A percentile compares a stretch with the other conserved stretches of the same genome.
These are phyloP conservation scores for Euphorbia lathyris DNA, from an alignment of 345 rosid species.

Conservation along the genomic window DNA sequence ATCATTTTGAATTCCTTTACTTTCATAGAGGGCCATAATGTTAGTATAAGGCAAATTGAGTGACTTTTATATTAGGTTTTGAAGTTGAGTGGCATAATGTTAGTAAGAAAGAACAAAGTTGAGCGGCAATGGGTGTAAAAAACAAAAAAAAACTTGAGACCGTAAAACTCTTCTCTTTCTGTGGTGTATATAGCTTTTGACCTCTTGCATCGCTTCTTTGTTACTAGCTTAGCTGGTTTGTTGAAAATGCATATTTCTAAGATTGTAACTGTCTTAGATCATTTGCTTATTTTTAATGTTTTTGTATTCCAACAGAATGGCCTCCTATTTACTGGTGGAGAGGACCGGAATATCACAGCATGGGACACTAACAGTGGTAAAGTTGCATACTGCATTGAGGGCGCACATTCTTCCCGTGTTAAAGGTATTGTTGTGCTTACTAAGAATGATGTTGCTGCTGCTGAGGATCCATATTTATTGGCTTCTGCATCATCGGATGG, in stretches of 20 bases:
- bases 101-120: too few relatives aligned
- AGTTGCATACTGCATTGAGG: conserved; percentile 66
- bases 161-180: neutral
- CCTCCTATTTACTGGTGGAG: conserved; percentile 78
- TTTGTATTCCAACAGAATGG: conserved; percentile 49
- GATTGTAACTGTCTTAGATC: neutral
- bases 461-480: conserved; percentile 62
- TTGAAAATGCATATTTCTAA: neutral
- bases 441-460: conserved; percentile 38
- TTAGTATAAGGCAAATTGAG: too few relatives aligned
- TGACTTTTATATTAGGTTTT: too few relatives aligned
- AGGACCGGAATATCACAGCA: conserved; percentile 73
- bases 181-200: neutral
- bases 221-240: neutral
- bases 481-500: conserved; percentile 95
- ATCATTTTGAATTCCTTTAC: too few relatives aligned
- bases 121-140: too few relatives aligned
- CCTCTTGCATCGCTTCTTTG: neutral
- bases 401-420: conserved; percentile 78
- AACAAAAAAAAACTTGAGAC: neutral
- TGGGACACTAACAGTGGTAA: conserved; percentile 89
- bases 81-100: too few relatives aligned
- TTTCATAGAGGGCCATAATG: too few relatives aligned
- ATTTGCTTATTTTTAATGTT: neutral
- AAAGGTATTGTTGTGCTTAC: conserved; percentile 80